Percentiles rank a stretch among this genome's conserved stretches.
Conservation (phyloP, 192 early-diverging fungal genomes). For the Rhizoclosmatium globosum region DNA sequence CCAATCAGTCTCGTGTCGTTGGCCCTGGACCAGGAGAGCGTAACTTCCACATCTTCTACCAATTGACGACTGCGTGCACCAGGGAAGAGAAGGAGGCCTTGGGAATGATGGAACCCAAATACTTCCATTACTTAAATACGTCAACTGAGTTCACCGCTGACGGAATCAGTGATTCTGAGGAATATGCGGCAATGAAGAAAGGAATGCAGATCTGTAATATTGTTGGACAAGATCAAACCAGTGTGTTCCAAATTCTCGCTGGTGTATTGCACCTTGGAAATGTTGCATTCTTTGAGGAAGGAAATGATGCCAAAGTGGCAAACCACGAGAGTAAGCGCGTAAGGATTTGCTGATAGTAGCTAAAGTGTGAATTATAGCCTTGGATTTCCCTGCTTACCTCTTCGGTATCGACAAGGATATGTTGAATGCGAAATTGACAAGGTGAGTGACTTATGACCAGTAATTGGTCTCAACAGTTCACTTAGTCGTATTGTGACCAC, state of each 20-base stretch:
- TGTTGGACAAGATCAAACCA: slow-evolving; percentile 77
- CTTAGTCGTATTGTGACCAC: slow-evolving; percentile 56
- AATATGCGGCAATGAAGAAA: slow-evolving; percentile 85
- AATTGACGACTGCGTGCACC: slow-evolving; percentile 51
- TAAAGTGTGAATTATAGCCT: slow-evolving; percentile 29
- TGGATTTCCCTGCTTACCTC: slow-evolving; percentile 66
- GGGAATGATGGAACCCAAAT: slow-evolving; percentile 63
- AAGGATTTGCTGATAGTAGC: slow-evolving; percentile 22
- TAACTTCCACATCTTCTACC: slow-evolving; percentile 96
- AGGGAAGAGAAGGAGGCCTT: slow-evolving; percentile 52
- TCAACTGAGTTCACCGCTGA: slow-evolving; percentile 72
- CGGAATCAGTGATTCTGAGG: slow-evolving; percentile 90
- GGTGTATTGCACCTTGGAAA: slow-evolving; percentile 98
- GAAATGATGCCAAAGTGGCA: slow-evolving; percentile 65
- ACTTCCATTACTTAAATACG: slow-evolving; percentile 59
- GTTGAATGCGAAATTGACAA: slow-evolving; percentile 54
- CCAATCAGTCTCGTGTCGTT: slow-evolving; percentile 85
- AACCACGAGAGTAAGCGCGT: slow-evolving; percentile 41
- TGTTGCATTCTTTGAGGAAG: slow-evolving; percentile 85
- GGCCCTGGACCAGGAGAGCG: slow-evolving; percentile 92
- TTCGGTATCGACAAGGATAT: slow-evolving; percentile 47
- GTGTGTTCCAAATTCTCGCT: slow-evolving; percentile 91
- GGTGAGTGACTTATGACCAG: slow-evolving; percentile 19
- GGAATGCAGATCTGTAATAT: slow-evolving; percentile 96
- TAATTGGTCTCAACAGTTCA: not conserved